Percentiles rank a stretch among this genome's conserved stretches.
Evolutionary conservation across 2,329 filamentous ascomycete species (phyloP).

Genomic region (Aspergillus phoenicis): DNA sequence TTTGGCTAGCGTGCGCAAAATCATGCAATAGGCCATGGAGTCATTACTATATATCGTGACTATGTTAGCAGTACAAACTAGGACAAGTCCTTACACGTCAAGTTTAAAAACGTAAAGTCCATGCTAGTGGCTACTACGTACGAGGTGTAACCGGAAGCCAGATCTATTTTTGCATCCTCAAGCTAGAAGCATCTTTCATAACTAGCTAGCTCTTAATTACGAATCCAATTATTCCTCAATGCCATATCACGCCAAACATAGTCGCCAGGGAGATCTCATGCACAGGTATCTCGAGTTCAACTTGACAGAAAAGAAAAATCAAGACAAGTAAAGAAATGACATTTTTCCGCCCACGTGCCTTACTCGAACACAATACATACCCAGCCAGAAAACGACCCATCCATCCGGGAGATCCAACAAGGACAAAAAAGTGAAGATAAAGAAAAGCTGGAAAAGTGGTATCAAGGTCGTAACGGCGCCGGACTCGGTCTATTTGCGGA

Average conservation of each 20-base stretch:
- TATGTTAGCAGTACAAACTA: no score
- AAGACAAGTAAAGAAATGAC: not conserved
- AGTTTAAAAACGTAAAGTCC: no score
- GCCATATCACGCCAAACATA: not conserved
- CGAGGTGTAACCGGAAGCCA: no score
- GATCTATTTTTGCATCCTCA: no score
- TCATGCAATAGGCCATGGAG: no score
- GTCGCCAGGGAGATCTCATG: slow-evolving; percentile 4
- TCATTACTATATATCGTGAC: no score
- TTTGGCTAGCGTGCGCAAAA: no score
- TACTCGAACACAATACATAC: not conserved
- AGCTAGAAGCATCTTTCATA: no score
- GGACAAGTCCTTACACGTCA: no score
- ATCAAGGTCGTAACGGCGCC: not conserved
- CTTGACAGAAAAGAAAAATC: not conserved
- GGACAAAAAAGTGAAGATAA: not conserved
- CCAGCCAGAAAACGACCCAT: not conserved
- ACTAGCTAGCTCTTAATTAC: not conserved
- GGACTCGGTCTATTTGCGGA: not conserved
- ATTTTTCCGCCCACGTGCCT: not conserved
- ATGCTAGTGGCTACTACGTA: no score
- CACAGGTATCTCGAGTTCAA: not conserved
- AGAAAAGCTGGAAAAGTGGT: not conserved
- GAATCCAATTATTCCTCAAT: not conserved
- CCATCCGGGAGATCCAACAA: not conserved